These are phyloP conservation scores for Ustilago nuda DNA, from an alignment of 1,284 basidiomycete genomes.

Conservation along the genomic window DNA sequence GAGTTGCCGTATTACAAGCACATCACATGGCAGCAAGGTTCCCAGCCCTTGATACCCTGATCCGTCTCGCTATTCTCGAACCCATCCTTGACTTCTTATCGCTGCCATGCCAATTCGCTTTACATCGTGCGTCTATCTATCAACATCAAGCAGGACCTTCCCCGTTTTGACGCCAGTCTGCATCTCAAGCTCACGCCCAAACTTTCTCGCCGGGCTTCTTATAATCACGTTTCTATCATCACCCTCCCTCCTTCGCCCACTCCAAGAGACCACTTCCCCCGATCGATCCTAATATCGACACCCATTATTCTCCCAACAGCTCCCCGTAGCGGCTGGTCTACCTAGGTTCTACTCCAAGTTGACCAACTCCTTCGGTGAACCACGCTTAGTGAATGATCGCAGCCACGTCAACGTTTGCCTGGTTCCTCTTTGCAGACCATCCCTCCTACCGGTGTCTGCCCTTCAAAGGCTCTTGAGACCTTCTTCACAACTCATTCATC, in stretches of 20 bases:
- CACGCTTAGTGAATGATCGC: conserved; percentile 44
- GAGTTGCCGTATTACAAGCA: conserved; percentile 5
- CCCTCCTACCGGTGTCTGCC: conserved; percentile 36
- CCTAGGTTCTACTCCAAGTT: neutral
- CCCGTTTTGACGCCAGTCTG: neutral
- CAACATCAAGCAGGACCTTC: neutral
- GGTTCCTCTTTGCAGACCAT: conserved; percentile 31
- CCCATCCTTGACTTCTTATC: conserved; percentile 6
- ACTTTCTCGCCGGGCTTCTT: neutral
- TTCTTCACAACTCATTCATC: neutral
- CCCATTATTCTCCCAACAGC: neutral
- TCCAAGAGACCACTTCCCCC: neutral
- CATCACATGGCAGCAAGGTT: neutral
- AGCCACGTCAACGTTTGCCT: conserved; percentile 42
- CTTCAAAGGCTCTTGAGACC: conserved; percentile 31
- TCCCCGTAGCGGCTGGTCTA: neutral
- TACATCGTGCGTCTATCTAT: neutral
- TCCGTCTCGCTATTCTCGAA: neutral
- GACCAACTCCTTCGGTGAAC: neutral
- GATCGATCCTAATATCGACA: neutral
- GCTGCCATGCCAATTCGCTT: neutral
- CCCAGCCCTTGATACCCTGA: neutral
- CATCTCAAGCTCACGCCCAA: neutral
- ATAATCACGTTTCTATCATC: conserved; percentile 1
- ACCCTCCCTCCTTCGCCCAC: neutral